Conservation (phyloP, 140 eudicot species). For the Cichorium intybus region DNA sequence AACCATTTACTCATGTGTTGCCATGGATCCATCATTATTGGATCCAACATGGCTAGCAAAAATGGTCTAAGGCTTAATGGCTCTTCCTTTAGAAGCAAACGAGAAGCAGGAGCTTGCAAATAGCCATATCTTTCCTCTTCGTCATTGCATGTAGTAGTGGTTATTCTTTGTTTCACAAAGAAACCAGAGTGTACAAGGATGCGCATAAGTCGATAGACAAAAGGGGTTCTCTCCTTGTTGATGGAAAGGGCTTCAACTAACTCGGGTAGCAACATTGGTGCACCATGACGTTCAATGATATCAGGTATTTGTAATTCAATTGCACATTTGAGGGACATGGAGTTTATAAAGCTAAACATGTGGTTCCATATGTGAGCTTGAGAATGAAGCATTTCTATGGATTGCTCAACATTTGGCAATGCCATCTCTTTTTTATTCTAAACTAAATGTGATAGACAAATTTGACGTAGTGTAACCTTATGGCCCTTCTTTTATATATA, state of each 20-base stretch:
- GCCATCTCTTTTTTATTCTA: constrained; percentile 5
- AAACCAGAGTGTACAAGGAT: constrained; percentile 38
- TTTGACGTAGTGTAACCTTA: neutral
- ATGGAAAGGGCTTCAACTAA: constrained; percentile 29
- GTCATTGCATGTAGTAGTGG: neutral
- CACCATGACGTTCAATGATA: constrained; percentile 40
- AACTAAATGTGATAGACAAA: neutral
- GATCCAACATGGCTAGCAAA: constrained; percentile 25
- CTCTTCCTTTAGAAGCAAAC: constrained; percentile 30
- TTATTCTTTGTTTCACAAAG: constrained; percentile 12
- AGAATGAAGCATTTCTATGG: constrained; percentile 32
- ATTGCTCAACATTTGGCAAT: constrained; percentile 8
- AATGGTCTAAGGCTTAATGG: constrained; percentile 25
- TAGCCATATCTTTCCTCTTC: constrained; percentile 32
- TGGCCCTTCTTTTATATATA: neutral
- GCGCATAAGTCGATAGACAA: constrained; percentile 32
- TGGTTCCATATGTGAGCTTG: constrained; percentile 57
- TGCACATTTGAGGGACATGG: constrained; percentile 57
- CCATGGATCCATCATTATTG: constrained; percentile 24
- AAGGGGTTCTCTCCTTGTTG: constrained; percentile 18
- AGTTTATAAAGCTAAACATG: constrained; percentile 30
- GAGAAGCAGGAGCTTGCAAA: constrained; percentile 33
- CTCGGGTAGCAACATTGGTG: constrained; percentile 40
- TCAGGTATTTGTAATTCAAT: constrained; percentile 45
- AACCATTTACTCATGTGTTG: constrained; percentile 38